A percentile compares a stretch with the other conserved stretches of the same genome.
These are phyloP conservation scores for Avicennia marina DNA, from an alignment of 257 asterid genomes.

Conservation along the genomic window DNA sequence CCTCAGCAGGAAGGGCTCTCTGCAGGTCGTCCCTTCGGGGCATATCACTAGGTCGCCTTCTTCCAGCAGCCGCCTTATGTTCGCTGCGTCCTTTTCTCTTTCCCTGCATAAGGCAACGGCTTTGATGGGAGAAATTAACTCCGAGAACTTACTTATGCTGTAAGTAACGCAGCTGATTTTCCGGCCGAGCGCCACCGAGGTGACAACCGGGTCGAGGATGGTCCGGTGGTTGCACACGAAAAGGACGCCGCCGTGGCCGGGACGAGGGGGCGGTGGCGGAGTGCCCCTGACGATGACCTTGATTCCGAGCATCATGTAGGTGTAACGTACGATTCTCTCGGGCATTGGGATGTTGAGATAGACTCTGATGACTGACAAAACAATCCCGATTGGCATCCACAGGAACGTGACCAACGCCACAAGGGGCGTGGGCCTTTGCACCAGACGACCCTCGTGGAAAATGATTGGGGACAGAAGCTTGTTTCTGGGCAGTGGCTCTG, in stretches of 20 bases:
- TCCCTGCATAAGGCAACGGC: conserved; percentile 77
- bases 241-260: conserved; percentile 57
- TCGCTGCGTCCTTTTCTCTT: conserved; percentile 65
- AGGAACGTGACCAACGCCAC: conserved; percentile 53
- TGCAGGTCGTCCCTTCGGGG: conserved; percentile 87
- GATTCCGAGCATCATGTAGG: conserved; percentile 59
- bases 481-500: conserved; percentile 45
- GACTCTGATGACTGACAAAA: conserved; percentile 52
- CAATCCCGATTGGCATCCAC: conserved; percentile 72
- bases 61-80: conserved; percentile 49
- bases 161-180: conserved; percentile 83
- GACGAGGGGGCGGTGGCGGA: conserved; percentile 69
- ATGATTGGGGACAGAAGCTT: conserved; percentile 64
- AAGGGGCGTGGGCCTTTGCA: conserved; percentile 76
- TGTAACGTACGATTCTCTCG: conserved; percentile 52
- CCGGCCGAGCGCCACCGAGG: conserved; percentile 76
- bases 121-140: conserved; percentile 69
- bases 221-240: conserved; percentile 94
- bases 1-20: conserved; percentile 70
- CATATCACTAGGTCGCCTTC: conserved; percentile 80
- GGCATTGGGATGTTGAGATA: conserved; percentile 63
- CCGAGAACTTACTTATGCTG: conserved; percentile 73
- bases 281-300: conserved; percentile 66
- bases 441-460: conserved; percentile 87
- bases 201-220: conserved; percentile 72